Evolutionary conservation across 768 basidiomycete species (phyloP).

Genomic region (Lentinula sp.): DNA sequence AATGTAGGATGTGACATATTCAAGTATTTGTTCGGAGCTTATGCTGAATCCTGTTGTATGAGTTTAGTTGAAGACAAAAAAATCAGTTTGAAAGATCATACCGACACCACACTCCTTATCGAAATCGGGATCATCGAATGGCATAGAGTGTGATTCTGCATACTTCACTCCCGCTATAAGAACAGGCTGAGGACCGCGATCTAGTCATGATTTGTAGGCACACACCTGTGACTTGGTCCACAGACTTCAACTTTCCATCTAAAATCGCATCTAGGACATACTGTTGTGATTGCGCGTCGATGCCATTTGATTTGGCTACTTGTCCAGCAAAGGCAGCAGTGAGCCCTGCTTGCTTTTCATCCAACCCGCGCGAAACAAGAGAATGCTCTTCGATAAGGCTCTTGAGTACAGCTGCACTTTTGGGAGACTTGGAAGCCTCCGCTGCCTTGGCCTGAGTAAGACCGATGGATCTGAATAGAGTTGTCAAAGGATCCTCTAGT

Average conservation of each 20-base stretch:
- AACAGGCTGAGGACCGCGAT: neutral
- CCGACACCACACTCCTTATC: slow-evolving; percentile 83
- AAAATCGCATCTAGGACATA: slow-evolving; percentile 66
- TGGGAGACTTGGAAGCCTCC: slow-evolving; percentile 77
- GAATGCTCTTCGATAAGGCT: slow-evolving; percentile 58
- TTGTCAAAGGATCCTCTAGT: slow-evolving; percentile 25
- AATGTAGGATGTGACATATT: slow-evolving; percentile 52
- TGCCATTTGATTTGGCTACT: slow-evolving; percentile 43
- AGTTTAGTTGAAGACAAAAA: neutral
- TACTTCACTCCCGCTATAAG: slow-evolving; percentile 70
- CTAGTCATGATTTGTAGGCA: neutral
- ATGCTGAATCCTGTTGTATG: slow-evolving; percentile 66
- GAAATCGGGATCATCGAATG: slow-evolving; percentile 67
- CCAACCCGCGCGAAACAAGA: slow-evolving; percentile 38
- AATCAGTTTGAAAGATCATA: slow-evolving; percentile 28
- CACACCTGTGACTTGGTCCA: slow-evolving; percentile 86
- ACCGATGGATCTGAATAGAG: slow-evolving; percentile 72
- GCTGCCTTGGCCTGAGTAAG: slow-evolving; percentile 70
- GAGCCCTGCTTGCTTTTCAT: slow-evolving; percentile 74
- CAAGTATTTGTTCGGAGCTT: slow-evolving; percentile 55
- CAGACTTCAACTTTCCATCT: slow-evolving; percentile 66
- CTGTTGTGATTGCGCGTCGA: slow-evolving; percentile 48
- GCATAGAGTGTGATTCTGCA: slow-evolving; percentile 49
- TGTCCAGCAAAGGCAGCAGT: slow-evolving; percentile 61
- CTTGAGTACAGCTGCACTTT: slow-evolving; percentile 64